A percentile compares a stretch with the other conserved stretches of the same genome.
These are phyloP conservation scores for Esteya vermicola DNA, from an alignment of 2,329 filamentous ascomycete genomes.

Conservation along the genomic window DNA sequence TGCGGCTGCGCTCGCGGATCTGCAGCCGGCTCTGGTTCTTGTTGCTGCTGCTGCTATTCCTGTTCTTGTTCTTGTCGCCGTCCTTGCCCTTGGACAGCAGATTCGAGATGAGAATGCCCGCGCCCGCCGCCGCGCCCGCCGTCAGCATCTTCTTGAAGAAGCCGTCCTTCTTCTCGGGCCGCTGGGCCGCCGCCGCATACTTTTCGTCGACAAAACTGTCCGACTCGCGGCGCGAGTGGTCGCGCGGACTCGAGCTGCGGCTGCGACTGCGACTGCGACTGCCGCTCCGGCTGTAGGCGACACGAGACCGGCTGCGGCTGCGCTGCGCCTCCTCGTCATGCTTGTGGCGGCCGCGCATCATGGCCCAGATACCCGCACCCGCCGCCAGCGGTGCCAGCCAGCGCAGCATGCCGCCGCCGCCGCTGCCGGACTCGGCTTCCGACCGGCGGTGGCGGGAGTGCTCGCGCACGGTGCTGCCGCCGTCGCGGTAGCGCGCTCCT, in stretches of 20 bases:
- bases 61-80: background rate
- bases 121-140: slow-evolving; percentile 47
- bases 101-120: slow-evolving; percentile 45
- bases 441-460: slow-evolving; percentile 46
- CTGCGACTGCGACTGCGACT: slow-evolving; percentile 20
- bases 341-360: slow-evolving; percentile 30
- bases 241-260: slow-evolving; percentile 18
- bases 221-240: slow-evolving; percentile 38
- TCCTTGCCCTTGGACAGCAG: slow-evolving; percentile 38
- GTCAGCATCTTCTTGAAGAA: slow-evolving; percentile 47
- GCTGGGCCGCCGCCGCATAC: slow-evolving; percentile 28
- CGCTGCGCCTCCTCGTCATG: slow-evolving; percentile 22
- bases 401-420: slow-evolving; percentile 17
- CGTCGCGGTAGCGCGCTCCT: slow-evolving; percentile 29
- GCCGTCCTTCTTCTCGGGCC: slow-evolving; percentile 37
- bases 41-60: background rate
- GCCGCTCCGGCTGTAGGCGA: slow-evolving; percentile 22
- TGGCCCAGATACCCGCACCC: slow-evolving; percentile 33
- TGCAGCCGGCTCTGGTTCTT: slow-evolving; percentile 22
- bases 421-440: slow-evolving; percentile 24
- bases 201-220: slow-evolving; percentile 53
- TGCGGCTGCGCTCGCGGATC: too few species aligned
- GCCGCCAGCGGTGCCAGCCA: slow-evolving; percentile 40
- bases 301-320: background rate
- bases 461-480: slow-evolving; percentile 31